Conservation (phyloP, 495 filamentous ascomycete genomes). For the Lentithecium fluviatile region DNA sequence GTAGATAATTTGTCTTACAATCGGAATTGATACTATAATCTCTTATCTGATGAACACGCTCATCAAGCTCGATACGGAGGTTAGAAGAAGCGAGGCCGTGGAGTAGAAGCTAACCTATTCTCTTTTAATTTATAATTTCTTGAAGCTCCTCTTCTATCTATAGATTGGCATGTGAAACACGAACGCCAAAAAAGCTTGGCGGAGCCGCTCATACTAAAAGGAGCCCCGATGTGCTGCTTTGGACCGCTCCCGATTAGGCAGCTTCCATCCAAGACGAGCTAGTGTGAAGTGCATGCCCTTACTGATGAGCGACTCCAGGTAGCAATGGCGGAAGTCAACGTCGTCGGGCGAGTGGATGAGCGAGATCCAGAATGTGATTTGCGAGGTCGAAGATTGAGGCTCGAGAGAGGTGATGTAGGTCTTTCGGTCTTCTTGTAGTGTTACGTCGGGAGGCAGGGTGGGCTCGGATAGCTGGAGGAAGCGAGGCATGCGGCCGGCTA, state of each 20-base stretch:
- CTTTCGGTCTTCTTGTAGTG: slow-evolving; percentile 18
- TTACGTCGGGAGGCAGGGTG: slow-evolving; percentile 6
- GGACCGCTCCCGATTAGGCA: background rate
- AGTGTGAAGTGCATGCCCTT: slow-evolving; percentile 15
- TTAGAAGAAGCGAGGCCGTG: too few relatives aligned
- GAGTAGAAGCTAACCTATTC: too few relatives aligned
- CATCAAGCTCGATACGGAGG: slow-evolving; percentile 9
- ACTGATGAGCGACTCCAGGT: slow-evolving; percentile 18
- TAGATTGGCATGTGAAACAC: too few relatives aligned
- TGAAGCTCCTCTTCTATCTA: too few relatives aligned
- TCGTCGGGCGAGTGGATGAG: slow-evolving; percentile 1
- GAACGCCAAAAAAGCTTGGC: too few relatives aligned
- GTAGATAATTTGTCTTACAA: slow-evolving; percentile 5
- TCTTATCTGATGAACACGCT: slow-evolving; percentile 13
- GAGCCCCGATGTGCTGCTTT: too few relatives aligned
- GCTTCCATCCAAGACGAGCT: slow-evolving; percentile 10
- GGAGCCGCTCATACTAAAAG: too few relatives aligned
- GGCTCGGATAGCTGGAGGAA: slow-evolving; percentile 11
- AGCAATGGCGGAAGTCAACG: slow-evolving; percentile 16
- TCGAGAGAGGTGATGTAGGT: slow-evolving; percentile 4
- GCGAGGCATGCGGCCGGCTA: slow-evolving; percentile 13
- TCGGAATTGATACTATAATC: slow-evolving; percentile 3
- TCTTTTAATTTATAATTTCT: too few relatives aligned
- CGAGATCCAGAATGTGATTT: slow-evolving; percentile 8
- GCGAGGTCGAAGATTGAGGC: background rate